Base-by-base conservation (phyloP, 768 basidiomycete species). In the Tulasnella calospora region DNA sequence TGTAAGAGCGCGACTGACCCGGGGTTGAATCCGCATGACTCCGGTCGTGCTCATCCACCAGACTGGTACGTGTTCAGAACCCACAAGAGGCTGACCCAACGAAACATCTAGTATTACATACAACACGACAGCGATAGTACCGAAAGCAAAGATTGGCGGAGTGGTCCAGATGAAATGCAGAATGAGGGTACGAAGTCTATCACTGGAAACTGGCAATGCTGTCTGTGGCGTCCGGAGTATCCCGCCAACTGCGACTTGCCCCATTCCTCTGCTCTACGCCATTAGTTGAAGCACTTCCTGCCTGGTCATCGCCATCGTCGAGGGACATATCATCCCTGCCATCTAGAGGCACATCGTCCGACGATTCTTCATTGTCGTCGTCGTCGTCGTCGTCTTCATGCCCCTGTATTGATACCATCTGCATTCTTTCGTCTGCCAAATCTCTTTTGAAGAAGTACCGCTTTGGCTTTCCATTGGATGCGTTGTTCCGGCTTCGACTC, bases 371-470 rank as follows among this genome's bases (percentile, higher is more conserved):
- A 6, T 67, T 9, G 3, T 67, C 61, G 30, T 67, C 61, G 27
- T 27, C 30, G 3, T 67, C 61, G 30, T 67, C 61, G 27, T 27
- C 27, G 2, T 67, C 61, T 35, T 67, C 61, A 1, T 17, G 61
- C 13, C 27, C 61, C 2, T 6, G 61, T 8, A 17, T 27, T 12
- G 61, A 35, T 27, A 27, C 27, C 30, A 67, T 67, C 33, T 33
- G 61, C 61, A 67, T 67, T 30, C 61, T 30, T 67, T 67, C 61
- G 33, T 67, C 61, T 30, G 38, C 55, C 33, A 55, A 33, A 19
- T 76, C 75, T 8, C 57, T n/a, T 38, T 69, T 33, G 41, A 76
- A 76, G 57, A 76, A 76, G 46, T 57, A 76, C 3, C 75, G 75
- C 40, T 61, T 76, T 23, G 75, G 47, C n/a, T 61, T 69, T 76